phyloP scores from a whole-genome alignment of 129 eudicot genomes.

The Oenanthe sinensis region DNA sequence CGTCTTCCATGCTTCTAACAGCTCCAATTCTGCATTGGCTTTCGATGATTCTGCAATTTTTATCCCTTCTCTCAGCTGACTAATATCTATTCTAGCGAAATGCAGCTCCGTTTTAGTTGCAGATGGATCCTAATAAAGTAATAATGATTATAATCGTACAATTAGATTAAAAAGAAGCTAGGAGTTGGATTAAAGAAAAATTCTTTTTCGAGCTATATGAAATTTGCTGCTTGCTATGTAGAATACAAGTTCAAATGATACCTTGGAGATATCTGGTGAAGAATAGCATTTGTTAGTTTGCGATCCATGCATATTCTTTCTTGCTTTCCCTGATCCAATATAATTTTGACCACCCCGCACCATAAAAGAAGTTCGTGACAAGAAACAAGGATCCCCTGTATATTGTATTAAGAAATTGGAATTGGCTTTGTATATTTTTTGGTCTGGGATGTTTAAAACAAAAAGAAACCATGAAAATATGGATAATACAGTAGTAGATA shows the following conservation, averaged over 20 bases:
- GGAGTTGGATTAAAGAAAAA: neutral
- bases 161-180: neutral
- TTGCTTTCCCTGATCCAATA: neutral
- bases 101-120: constrained; percentile 32
- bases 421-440: neutral
- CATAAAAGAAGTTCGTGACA: too few relatives aligned
- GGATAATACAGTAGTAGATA: constrained; percentile 11
- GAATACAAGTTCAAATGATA: neutral
- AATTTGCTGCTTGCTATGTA: neutral
- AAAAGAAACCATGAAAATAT: neutral
- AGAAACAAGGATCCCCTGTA: too few relatives aligned
- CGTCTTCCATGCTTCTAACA: constrained; percentile 43
- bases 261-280: constrained; percentile 18
- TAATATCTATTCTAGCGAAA: constrained; percentile 22
- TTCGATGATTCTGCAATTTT: constrained; percentile 33
- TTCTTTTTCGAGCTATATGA: neutral
- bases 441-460: neutral
- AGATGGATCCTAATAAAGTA: constrained; percentile 33
- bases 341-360: neutral
- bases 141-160: neutral
- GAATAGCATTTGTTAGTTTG: neutral
- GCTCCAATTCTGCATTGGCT: constrained; percentile 47
- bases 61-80: constrained; percentile 29
- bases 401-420: neutral
- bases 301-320: neutral